phyloP scores from a whole-genome alignment of 768 basidiomycete species.

The Floccularia luteovirens region DNA sequence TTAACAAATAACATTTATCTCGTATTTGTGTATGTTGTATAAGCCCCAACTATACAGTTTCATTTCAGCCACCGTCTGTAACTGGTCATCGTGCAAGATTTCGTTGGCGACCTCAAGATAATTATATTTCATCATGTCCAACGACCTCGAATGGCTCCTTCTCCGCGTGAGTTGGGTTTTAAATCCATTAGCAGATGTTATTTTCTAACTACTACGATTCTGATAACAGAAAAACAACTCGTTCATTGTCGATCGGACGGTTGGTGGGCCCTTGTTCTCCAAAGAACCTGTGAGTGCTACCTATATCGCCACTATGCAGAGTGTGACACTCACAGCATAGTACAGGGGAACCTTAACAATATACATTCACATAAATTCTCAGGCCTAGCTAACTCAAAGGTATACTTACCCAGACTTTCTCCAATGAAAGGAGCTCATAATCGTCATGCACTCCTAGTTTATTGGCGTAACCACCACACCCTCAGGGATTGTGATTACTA shows the following conservation, averaged over 20 bases:
- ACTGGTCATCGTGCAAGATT: neutral
- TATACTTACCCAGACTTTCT: conserved; percentile 17
- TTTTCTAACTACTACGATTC: conserved; percentile 2
- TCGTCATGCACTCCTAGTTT: conserved; percentile 32
- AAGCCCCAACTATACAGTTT: conserved; percentile 3
- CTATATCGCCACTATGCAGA: neutral
- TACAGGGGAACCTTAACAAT: conserved; percentile 80
- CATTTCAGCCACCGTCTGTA: conserved; percentile 3
- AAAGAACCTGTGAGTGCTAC: conserved; percentile 63
- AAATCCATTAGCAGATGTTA: neutral
- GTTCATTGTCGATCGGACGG: conserved; percentile 73
- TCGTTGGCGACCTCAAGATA: conserved; percentile 2
- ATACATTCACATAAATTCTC: conserved; percentile 92
- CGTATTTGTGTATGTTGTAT: conserved; percentile 1
- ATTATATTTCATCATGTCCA: conserved; percentile 54
- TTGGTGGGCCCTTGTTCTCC: conserved; percentile 74
- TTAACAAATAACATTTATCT: too few species aligned
- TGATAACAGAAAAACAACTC: conserved; percentile 67
- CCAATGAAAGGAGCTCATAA: conserved; percentile 2
- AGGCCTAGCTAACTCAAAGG: conserved; percentile 81
- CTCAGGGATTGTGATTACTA: conserved; percentile 50
- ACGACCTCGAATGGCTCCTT: conserved; percentile 92
- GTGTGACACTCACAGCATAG: neutral
- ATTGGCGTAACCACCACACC: conserved; percentile 54
- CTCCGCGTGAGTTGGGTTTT: conserved; percentile 55